phyloP scores from a whole-genome alignment of 306 rosid genomes.

The Oemleria cerasiformis region DNA sequence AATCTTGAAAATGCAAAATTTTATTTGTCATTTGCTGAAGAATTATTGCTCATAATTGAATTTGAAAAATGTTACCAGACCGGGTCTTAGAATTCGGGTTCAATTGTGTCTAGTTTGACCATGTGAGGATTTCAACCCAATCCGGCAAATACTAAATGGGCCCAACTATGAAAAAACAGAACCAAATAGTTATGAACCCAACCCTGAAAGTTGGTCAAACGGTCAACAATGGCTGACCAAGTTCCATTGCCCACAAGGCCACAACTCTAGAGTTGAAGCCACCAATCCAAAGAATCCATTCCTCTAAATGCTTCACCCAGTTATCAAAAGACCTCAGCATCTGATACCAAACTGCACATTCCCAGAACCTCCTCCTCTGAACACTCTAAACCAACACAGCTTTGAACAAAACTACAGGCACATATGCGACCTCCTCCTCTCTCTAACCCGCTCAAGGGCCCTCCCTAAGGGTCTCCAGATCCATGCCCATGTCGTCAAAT shows the following conservation, averaged over 20 bases:
- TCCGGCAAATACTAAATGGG: no score
- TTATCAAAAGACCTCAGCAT: constrained; percentile 5
- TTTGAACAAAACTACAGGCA: constrained; percentile 39
- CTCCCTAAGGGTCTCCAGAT: constrained; percentile 68
- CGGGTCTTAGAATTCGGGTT: no score
- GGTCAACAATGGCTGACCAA: no score
- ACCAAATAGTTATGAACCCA: no score
- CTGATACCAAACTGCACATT: background rate
- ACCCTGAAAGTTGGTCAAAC: no score
- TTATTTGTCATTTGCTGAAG: no score
- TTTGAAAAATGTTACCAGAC: no score
- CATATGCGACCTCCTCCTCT: constrained; percentile 51
- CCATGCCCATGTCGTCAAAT: constrained; percentile 68
- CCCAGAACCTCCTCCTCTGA: constrained; percentile 15
- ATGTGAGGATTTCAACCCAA: no score
- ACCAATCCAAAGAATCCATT: background rate
- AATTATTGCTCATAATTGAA: no score
- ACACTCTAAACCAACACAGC: constrained; percentile 23
- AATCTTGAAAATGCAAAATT: no score
- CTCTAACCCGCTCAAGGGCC: constrained; percentile 54
- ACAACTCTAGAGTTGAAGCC: background rate
- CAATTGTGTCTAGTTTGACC: no score
- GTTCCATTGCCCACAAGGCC: background rate
- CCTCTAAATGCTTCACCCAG: constrained; percentile 26
- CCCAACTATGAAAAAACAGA: background rate